phyloP scores from a whole-genome alignment of 805 yeast species.

The Komagataella mondaviorum region DNA sequence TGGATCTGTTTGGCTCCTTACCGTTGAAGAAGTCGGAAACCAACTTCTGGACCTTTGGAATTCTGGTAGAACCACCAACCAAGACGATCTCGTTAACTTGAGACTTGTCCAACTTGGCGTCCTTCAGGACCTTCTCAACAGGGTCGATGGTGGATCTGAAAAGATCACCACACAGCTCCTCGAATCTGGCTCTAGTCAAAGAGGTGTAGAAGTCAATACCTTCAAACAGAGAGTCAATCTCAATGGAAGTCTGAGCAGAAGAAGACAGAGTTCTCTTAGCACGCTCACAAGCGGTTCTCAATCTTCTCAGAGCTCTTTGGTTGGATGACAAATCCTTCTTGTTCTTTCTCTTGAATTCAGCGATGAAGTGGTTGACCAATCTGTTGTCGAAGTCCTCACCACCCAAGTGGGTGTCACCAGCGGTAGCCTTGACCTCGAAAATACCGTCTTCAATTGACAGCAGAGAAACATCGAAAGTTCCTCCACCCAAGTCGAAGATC shows the following conservation, averaged over 20 bases:
- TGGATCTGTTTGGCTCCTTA: slow-evolving; percentile 92
- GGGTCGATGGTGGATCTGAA: slow-evolving; percentile 93
- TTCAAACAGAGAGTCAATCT: slow-evolving; percentile 88
- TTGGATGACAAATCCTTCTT: slow-evolving; percentile 85
- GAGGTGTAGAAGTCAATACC: slow-evolving; percentile 96
- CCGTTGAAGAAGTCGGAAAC: slow-evolving; percentile 96
- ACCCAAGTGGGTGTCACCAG: slow-evolving; percentile 77
- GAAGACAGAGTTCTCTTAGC: slow-evolving; percentile 98
- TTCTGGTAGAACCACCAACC: slow-evolving; percentile 98
- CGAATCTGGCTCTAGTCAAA: slow-evolving; percentile 94
- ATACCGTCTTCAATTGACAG: slow-evolving; percentile 71
- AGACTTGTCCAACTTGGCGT: slow-evolving; percentile 82
- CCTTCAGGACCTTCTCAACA: slow-evolving; percentile 87
- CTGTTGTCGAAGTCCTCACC: slow-evolving; percentile 78
- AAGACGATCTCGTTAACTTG: slow-evolving; percentile 84
- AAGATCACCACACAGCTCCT: slow-evolving; percentile 87
- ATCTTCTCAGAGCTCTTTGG: slow-evolving; percentile 97
- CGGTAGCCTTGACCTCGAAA: slow-evolving; percentile 71
- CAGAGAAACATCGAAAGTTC: slow-evolving; percentile 73
- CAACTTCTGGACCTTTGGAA: slow-evolving; percentile 92
- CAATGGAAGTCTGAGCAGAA: slow-evolving; percentile 88
- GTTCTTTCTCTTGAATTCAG: slow-evolving; percentile 96
- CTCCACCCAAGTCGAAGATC: slow-evolving; percentile 73
- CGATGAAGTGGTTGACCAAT: slow-evolving; percentile 79
- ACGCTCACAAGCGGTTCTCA: slow-evolving; percentile 98